These are phyloP conservation scores for Aspergillus haitiensis DNA, from an alignment of 495 filamentous ascomycete genomes.

Conservation along the genomic window DNA sequence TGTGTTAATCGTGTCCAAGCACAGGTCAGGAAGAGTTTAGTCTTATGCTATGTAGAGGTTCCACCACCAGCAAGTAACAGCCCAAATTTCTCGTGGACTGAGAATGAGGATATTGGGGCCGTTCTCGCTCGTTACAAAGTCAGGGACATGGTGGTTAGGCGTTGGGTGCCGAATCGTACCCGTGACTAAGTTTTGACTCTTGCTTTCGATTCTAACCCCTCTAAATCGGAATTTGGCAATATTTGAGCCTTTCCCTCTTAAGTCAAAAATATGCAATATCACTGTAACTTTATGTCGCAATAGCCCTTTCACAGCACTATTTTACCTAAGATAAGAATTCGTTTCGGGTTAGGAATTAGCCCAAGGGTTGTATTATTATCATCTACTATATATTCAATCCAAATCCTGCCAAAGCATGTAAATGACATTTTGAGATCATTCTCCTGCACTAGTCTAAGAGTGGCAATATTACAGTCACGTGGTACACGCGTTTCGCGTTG, in stretches of 20 bases:
- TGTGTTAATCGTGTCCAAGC: constrained; percentile 87
- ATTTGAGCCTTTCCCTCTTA: background rate
- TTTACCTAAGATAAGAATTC: background rate
- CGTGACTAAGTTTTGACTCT: constrained; percentile 50
- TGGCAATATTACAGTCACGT: constrained; percentile 44
- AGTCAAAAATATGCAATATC: background rate
- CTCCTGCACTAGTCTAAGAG: constrained; percentile 23
- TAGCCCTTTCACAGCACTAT: background rate
- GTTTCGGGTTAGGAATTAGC: background rate
- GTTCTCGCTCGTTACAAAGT: constrained; percentile 73
- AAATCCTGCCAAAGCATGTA: background rate
- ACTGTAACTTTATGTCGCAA: constrained; percentile 19
- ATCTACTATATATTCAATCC: background rate
- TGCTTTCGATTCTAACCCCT: no score
- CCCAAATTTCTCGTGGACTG: constrained; percentile 3
- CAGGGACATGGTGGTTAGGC: constrained; percentile 74
- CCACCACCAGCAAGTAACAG: constrained; percentile 61
- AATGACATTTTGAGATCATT: background rate
- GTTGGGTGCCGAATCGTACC: constrained; percentile 82
- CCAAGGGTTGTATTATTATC: background rate
- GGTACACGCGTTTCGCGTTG: constrained; percentile 41
- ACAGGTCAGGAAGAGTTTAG: constrained; percentile 83
- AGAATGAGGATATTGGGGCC: constrained; percentile 53
- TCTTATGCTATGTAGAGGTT: constrained; percentile 87
- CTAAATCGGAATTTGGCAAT: constrained; percentile 34